Evolutionary conservation across 345 rosid genomes (phyloP).

Genomic region (Boechera retrofracta): DNA sequence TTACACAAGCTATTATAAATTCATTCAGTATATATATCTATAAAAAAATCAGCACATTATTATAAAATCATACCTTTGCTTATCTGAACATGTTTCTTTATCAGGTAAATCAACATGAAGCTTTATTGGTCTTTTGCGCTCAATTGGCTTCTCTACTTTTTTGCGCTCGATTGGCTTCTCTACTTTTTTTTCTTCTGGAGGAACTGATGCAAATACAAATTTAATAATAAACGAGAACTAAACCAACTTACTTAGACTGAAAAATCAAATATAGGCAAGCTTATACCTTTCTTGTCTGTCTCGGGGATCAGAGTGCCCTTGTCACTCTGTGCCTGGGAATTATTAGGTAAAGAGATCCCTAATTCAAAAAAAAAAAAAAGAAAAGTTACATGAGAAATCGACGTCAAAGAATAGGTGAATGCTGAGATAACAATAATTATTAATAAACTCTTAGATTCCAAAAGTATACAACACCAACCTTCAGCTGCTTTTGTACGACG

Average conservation of each 20-base stretch:
- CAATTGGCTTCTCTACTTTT: slow-evolving; percentile 57
- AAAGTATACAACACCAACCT: slow-evolving; percentile 49
- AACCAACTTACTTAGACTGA: slow-evolving; percentile 5
- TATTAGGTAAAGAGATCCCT: slow-evolving; percentile 51
- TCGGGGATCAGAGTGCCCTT: slow-evolving; percentile 41
- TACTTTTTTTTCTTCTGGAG: slow-evolving; percentile 39
- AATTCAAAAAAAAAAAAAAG: neutral
- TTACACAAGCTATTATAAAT: neutral
- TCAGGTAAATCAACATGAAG: slow-evolving; percentile 59
- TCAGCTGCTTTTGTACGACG: slow-evolving; percentile 67
- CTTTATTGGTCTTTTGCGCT: slow-evolving; percentile 55
- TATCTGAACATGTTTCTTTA: slow-evolving; percentile 77
- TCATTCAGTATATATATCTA: slow-evolving; percentile 1
- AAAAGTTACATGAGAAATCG: neutral
- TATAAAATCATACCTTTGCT: slow-evolving; percentile 70
- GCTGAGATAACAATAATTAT: neutral
- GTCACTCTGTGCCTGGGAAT: slow-evolving; percentile 40
- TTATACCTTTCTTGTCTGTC: slow-evolving; percentile 46
- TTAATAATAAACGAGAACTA: slow-evolving; percentile 21
- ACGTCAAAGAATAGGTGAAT: slow-evolving; percentile 7
- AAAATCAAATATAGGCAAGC: slow-evolving; percentile 44
- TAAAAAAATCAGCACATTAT: slow-evolving; percentile 10
- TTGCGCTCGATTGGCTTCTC: slow-evolving; percentile 58
- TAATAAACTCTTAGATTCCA: slow-evolving; percentile 1
- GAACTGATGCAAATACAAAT: slow-evolving; percentile 35